phyloP scores from a whole-genome alignment of 2,329 filamentous ascomycete genomes.

The Calonectria honghensis region DNA sequence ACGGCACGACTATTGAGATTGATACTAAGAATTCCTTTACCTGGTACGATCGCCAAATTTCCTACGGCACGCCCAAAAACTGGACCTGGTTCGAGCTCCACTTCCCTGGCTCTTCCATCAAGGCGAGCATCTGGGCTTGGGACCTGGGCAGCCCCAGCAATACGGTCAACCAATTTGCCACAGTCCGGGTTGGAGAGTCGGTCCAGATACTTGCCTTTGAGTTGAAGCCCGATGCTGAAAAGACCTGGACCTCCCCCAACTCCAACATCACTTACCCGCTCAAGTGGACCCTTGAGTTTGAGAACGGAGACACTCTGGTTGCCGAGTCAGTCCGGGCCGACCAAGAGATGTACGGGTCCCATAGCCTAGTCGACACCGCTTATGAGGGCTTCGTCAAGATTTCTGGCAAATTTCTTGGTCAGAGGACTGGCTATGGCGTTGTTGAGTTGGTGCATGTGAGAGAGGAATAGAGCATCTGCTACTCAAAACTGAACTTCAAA shows the following conservation, averaged over 20 bases:
- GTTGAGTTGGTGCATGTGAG: background rate
- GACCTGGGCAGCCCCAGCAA: too few relatives aligned
- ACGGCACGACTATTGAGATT: too few relatives aligned
- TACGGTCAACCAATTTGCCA: too few relatives aligned
- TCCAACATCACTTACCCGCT: slow-evolving; percentile 9
- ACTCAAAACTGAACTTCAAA: background rate
- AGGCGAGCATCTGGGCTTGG: too few relatives aligned
- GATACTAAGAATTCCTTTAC: too few relatives aligned
- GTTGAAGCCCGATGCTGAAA: background rate
- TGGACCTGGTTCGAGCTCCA: too few relatives aligned
- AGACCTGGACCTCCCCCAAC: slow-evolving; percentile 12
- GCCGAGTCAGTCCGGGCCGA: background rate
- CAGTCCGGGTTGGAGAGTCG: background rate
- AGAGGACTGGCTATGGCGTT: background rate
- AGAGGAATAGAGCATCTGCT: background rate
- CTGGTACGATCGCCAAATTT: too few relatives aligned
- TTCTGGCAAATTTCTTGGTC: background rate
- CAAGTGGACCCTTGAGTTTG: slow-evolving; percentile 3
- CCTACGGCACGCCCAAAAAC: too few relatives aligned
- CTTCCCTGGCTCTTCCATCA: too few relatives aligned
- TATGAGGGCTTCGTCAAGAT: background rate
- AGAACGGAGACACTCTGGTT: background rate
- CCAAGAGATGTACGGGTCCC: background rate
- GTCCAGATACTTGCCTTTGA: background rate
- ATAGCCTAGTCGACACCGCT: background rate